Evolutionary conservation across 2,329 filamentous ascomycete species (phyloP), one percentile per base, ranked within the genome.

Genomic region (Paecilomyces sp.): DNA sequence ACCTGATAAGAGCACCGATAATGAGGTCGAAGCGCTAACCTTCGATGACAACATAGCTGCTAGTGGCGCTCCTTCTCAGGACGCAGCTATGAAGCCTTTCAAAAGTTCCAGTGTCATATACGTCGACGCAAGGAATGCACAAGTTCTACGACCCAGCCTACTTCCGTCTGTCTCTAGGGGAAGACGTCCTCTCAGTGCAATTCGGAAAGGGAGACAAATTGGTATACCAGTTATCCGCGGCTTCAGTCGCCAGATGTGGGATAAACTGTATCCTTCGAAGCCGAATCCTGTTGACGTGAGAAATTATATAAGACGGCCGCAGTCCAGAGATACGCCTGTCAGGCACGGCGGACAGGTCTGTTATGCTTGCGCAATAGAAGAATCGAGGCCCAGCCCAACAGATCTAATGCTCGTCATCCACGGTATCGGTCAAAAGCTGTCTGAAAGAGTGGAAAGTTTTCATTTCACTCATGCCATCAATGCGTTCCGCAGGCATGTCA

Each of bases 381-480:
- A 86, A 70, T 79, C 84, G 51, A 80, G 81, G 30, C 86, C 86
- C 1, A 85, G 87, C 62, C 90, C 96, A 4, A 93, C 89, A 0
- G 94, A 99, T 69, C 80, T 99, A 7, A 85, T 97, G 1, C 81
- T 99, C 3, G 91, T 97, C 9, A 90, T 94, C 52, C 94, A 99
- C 69, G 94, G 94, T 1, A 97, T 99, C 64, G 94, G 94, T 0
- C 94, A 99, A 73, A 97, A 99, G 72, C 83, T 97, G 56, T 95
- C 92, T 0, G 92, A 99, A 71, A 83, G 92, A 12, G 91, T 97
- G 62, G 93, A 97, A 74, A 96, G 91, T 67, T 99, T 92, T 68
- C 91, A 97, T 73, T 99, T 99, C 68, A 99, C 94, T 0, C 93
- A 97, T 72, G 90, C 92, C 4, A 93, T 97, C 71, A 97, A 96